A percentile compares a stretch with the other conserved stretches of the same genome.
These are phyloP conservation scores for Platanus orientalis DNA, from an alignment of 164 flowering plant species.

Conservation along the genomic window DNA sequence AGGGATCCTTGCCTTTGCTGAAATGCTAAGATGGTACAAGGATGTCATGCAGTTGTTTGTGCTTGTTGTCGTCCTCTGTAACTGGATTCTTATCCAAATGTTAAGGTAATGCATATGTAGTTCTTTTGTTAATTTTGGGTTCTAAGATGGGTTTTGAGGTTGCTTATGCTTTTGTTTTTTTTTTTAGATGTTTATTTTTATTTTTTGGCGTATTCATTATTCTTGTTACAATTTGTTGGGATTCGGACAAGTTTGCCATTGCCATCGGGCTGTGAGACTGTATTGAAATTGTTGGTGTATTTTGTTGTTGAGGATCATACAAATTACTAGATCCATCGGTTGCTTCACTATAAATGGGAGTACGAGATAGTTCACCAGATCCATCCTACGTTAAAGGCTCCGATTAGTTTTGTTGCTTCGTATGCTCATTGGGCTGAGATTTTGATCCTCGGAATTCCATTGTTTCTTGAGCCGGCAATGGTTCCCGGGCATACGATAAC, in stretches of 20 bases:
- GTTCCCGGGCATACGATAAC: constrained; percentile 90
- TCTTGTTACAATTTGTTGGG: constrained; percentile 52
- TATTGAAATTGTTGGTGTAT: constrained; percentile 60
- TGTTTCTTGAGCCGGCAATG: constrained; percentile 79
- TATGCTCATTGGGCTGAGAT: constrained; percentile 93
- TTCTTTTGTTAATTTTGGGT: no score
- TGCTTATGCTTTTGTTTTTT: no score
- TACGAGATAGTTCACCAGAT: constrained; percentile 75
- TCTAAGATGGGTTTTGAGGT: no score
- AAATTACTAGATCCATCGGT: no score
- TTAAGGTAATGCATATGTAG: constrained; percentile 29
- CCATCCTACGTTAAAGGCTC: constrained; percentile 87
- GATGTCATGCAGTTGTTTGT: constrained; percentile 60
- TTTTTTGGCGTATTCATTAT: constrained; percentile 3
- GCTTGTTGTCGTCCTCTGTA: constrained; percentile 71
- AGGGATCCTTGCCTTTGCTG: no score
- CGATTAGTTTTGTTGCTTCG: constrained; percentile 76
- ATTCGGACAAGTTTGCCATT: constrained; percentile 72
- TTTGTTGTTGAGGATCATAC: no score
- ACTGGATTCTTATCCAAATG: constrained; percentile 59
- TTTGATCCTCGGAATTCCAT: constrained; percentile 83
- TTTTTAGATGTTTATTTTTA: no score
- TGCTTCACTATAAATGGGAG: no score
- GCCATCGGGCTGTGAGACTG: constrained; percentile 72
- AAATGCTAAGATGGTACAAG: constrained; percentile 58